Base-by-base conservation (phyloP, 2,329 filamentous ascomycete species). In the Cercospora zeina region DNA sequence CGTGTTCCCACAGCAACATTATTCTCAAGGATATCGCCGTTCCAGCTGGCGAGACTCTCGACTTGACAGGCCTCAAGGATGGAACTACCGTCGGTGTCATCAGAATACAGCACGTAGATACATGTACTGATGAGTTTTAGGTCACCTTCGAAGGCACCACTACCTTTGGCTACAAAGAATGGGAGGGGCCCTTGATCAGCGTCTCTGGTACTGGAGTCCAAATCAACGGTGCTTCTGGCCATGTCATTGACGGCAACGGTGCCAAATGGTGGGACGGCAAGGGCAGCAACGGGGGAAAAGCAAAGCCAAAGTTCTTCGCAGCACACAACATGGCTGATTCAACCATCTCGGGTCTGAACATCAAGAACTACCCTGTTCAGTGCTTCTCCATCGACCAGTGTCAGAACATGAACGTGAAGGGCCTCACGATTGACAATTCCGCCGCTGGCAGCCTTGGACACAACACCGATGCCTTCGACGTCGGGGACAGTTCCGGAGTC, bases 81-180 rank as follows among this genome's bases (percentile, higher is more conserved):
- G 78, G 78, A 1, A 75, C 79, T 2, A 76, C 72, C 6, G 78
- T 81, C 10, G 77, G 64, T 77, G 76, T 54, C 66, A 71, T 16
- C 47, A 11, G 73, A 39, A 72, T 77, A 9, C 2, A 3, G 76
- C 78, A 53, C 67, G 70, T 42, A 71, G 77, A 24, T 33, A 56
- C 50, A 34, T 13, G 2, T 30, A 47, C 50, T 55, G 63, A 34
- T 58, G 58, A 30, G 7, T 1, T 16, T 11, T 54, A 79, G 75
- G 80, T 89, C 65, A 83, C 82, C 68, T 89, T 89, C 74, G 74
- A 84, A 61, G 88, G 87, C 47, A 83, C 79, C 13, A 89, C 87
- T n/a, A 85, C 83, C 58, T 90, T 87, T 70, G 87, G 80, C 19
- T 89, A 88, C 76, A 78, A 84, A 65, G 83, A 87, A 69, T 89